phyloP scores from a whole-genome alignment of 148 eudicot species.

The Vaccinium darrowii region DNA sequence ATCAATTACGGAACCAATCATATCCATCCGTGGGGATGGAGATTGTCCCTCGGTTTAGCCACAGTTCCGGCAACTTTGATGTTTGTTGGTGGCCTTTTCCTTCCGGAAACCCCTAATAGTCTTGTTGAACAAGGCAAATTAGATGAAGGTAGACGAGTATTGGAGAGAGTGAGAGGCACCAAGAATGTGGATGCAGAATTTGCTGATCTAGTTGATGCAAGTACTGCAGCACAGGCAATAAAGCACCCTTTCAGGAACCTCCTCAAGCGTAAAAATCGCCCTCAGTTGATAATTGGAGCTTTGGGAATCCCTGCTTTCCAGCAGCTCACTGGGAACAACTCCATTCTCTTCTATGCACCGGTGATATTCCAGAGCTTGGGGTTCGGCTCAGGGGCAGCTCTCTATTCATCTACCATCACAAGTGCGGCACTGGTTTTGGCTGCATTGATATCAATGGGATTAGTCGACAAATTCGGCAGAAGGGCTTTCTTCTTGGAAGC shows the following conservation, averaged over 20 bases:
- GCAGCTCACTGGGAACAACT: conserved; percentile 89
- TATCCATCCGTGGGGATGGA: conserved; percentile 73
- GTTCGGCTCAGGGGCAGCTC: conserved; percentile 54
- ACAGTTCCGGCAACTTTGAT: too few species aligned
- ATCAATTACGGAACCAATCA: conserved; percentile 58
- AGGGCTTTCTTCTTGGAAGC: conserved; percentile 73
- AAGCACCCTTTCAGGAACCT: conserved; percentile 86
- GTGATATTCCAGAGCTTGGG: conserved; percentile 92
- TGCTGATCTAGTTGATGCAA: conserved; percentile 78
- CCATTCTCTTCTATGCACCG: conserved; percentile 90
- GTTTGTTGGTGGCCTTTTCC: too few species aligned
- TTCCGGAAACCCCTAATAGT: too few species aligned
- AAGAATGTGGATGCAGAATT: conserved; percentile 77
- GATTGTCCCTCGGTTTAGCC: conserved; percentile 71
- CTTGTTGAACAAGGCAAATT: too few species aligned
- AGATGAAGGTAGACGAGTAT: too few species aligned
- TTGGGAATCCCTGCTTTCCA: conserved; percentile 86
- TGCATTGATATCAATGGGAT: conserved; percentile 68
- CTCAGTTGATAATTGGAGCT: conserved; percentile 79
- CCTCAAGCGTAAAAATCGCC: conserved; percentile 65
- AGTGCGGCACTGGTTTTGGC: conserved; percentile 70
- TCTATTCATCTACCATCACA: conserved; percentile 71
- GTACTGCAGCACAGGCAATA: conserved; percentile 64
- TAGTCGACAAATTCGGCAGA: conserved; percentile 80
- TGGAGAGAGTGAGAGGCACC: conserved; percentile 81